Evolutionary conservation across 441 rosid species (phyloP), one percentile per base, ranked within the genome.

Genomic region (Raphanus hybrid): DNA sequence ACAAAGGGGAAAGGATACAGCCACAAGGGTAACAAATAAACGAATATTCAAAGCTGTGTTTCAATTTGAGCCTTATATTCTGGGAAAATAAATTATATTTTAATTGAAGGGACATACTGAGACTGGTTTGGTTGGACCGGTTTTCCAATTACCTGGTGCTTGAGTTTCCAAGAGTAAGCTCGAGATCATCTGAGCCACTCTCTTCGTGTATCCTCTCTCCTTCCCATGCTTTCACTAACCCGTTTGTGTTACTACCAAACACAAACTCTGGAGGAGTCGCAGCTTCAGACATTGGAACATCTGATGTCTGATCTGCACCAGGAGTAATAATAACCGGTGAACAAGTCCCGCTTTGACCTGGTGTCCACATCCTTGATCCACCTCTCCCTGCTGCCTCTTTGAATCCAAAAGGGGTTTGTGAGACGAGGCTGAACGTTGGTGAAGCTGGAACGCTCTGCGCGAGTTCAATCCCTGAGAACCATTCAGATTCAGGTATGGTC

Each of bases 201-300:
- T 86, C 95, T 67, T 86, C 95, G 5, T 90, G 95, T 64, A 90
- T 87, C 78, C 90, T 86, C 85, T 90, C 95, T 59, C 95, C 95
- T 85, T 88, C 92, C 92, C 95, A 90, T 7, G 95, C 87, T 74
- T 88, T 90, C 68, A 88, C 92, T 60, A 86, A 73, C 64, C 90
- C 92, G 8, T 69, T 85, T 71, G 80, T 69, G 69, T 83, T 84
- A 80, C 82, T 83, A 23, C 95, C 92, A 6, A 90, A 90, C n/a
- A 91, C 91, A 75, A 90, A 90, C 84, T 90, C 95, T 70, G 84
- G 87, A 66, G 77, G 70, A 80, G 76, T 57, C 1, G 59, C 75
- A 14, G 78, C 86, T 77, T 85, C 90, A 29, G 91, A 78, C 86
- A 86, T 85, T 18, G 90, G 92, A 63, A 88, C 85, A 80, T 90